Evolutionary conservation across 2,329 filamentous ascomycete genomes (phyloP), one percentile per base, ranked within the genome.

Genomic region (Metarhizium brunneum): DNA sequence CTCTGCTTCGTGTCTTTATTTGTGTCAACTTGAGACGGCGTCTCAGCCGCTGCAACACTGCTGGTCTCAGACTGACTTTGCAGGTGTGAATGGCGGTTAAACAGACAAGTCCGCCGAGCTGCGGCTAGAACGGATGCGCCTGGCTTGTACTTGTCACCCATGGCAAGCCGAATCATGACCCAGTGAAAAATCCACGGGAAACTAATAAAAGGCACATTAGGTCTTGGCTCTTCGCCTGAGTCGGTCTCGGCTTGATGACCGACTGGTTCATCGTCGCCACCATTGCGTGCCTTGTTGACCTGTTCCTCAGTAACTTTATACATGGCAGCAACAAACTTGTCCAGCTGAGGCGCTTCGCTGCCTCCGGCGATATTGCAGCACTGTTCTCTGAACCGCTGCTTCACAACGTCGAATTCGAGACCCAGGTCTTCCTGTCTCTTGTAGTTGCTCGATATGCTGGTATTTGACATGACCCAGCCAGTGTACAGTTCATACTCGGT

Each of bases 401-500:
- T 89, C 32, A 97, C 73, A 0, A 76, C 75, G 1, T 74, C 74
- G 1, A 86, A 81, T 20, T 92, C 82, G 4, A 78, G 76, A 0
- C 87, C 88, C 36, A 97, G 83, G 16, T 88, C 86, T 68, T 99
- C 92, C 51, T 91, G 85, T 50, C 91, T 82, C 64, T 94, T 95
- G 74, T 95, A 97, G 60, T 94, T 89, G 8, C 79, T 82, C 38
- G 82, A 84, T 30, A 89, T 79, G 0, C 83, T 79, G 8, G 88
- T 87, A 65, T 87, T 89, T 1, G 81, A 80, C 56, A 97, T 76
- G 2, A 92, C 83, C 68, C 96, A 97, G 0, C 89, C 86, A 0
- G 90, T 87, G 84, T 87, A 96, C 11, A 95, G 81, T 69, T 99
- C 94, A 61, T 96, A 96, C 64, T 99, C 94, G 0, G 88, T 95